These are phyloP conservation scores for Isabelozyma rhagii DNA, from an alignment of 805 yeast genomes.

Conservation along the genomic window DNA sequence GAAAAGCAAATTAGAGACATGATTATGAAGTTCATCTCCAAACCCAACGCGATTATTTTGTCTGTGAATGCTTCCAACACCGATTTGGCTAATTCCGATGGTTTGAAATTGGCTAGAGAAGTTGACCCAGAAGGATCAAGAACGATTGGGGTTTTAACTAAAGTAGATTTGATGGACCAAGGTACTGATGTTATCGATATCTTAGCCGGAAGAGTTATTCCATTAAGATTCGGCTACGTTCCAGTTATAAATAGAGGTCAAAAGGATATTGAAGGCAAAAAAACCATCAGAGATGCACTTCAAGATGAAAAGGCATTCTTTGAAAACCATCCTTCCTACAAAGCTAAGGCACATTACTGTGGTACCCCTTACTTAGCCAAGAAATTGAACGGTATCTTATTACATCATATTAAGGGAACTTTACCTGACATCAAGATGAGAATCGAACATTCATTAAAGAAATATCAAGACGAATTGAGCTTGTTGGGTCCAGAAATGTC, in stretches of 20 bases:
- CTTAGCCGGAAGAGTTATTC: constrained; percentile 91
- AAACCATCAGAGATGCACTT: constrained; percentile 85
- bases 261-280: constrained; percentile 85
- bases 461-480: constrained; percentile 75
- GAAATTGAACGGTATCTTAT: constrained; percentile 80
- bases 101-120: constrained; percentile 92
- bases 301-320: constrained; percentile 77
- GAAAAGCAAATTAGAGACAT: constrained; percentile 92
- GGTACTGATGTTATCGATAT: constrained; percentile 98
- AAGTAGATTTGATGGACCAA: constrained; percentile 94
- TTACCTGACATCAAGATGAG: constrained; percentile 89
- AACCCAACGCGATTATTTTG: constrained; percentile 90
- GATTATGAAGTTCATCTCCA: constrained; percentile 88
- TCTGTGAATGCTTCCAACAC: constrained; percentile 97
- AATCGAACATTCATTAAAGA: constrained; percentile 79
- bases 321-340: constrained; percentile 85
- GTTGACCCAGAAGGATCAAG: constrained; percentile 96
- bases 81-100: constrained; percentile 95
- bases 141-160: constrained; percentile 95
- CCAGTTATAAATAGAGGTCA: constrained; percentile 98
- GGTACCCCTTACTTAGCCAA: constrained; percentile 98
- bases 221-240: constrained; percentile 90
- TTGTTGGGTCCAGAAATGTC: constrained; percentile 85
- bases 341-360: constrained; percentile 91
- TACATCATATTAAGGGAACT: constrained; percentile 71